These are phyloP conservation scores for Yamadazyma atmosphaerica DNA, from an alignment of 1,139 yeast species.

Conservation along the genomic window DNA sequence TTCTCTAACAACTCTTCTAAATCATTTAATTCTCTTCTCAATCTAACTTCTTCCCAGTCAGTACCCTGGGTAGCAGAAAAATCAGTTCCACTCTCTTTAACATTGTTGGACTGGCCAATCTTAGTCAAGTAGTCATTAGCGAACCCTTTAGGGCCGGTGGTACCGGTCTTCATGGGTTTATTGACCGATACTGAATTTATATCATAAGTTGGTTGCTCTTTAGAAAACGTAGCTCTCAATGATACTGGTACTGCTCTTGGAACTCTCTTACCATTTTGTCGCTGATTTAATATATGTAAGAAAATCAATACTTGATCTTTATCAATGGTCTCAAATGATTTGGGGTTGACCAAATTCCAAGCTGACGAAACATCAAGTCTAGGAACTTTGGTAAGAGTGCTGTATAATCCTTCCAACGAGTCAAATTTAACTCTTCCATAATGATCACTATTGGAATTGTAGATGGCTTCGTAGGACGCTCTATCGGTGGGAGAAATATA, in stretches of 20 bases:
- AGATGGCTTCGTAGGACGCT: slow-evolving; percentile 74
- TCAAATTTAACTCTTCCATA: slow-evolving; percentile 84
- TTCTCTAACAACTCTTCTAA: slow-evolving; percentile 62
- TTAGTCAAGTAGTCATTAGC: slow-evolving; percentile 42
- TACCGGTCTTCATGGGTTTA: slow-evolving; percentile 15
- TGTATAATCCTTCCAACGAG: slow-evolving; percentile 66
- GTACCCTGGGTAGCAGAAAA: slow-evolving; percentile 71
- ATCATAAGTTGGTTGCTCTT: slow-evolving; percentile 79
- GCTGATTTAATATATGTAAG: slow-evolving; percentile 85
- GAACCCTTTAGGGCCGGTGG: slow-evolving; percentile 26
- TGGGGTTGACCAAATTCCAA: slow-evolving; percentile 94
- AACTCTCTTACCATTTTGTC: slow-evolving; percentile 82
- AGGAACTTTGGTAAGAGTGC: slow-evolving; percentile 71
- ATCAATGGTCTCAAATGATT: slow-evolving; percentile 81
- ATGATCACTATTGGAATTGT: slow-evolving; percentile 71
- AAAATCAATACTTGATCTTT: slow-evolving; percentile 90
- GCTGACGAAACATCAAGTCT: slow-evolving; percentile 86
- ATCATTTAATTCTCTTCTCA: slow-evolving; percentile 75
- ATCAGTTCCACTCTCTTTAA: slow-evolving; percentile 66
- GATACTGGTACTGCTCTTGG: slow-evolving; percentile 96
- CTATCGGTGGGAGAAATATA: slow-evolving; percentile 89
- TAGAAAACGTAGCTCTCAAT: slow-evolving; percentile 86
- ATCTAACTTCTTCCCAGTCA: slow-evolving; percentile 85
- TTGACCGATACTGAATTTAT: slow-evolving; percentile 28
- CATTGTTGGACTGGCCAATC: slow-evolving; percentile 51